Base-by-base conservation (phyloP, 2,329 filamentous ascomycete species). In the Mycosphaerella arachidis region DNA sequence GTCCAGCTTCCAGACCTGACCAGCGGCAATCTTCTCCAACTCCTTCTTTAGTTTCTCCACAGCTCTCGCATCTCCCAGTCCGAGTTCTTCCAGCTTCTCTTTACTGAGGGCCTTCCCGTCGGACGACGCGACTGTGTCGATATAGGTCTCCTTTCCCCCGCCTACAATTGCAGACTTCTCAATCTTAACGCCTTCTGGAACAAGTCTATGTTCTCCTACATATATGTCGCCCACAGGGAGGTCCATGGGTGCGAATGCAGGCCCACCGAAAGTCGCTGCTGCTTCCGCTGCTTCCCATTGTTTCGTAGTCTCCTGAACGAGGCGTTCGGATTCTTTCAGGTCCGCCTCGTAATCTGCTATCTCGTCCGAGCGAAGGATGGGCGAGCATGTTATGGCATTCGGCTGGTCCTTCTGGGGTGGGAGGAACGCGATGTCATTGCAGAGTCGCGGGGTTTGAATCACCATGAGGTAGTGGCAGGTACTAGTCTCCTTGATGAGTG, bases 401-500 rank as follows among this genome's bases (percentile, higher is more conserved):
- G 91, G 87, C 59, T 85, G 84, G 57, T 89, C 88, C 63, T 91
- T 87, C 67, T 89, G 86, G 0, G 91, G 90, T 0, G 92, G 92
- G 56, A 89, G 79, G 73, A 97, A 97, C 9, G 91, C 91, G 9
- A 91, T 85, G 67, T 97, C 92, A 71, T 88, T 85, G 77, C 92
- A 97, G 12, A 97, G 84, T 0, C 91, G 86, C 0, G 92, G 91
- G 0, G 92, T 96, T 72, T 96, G 89, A 63, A 97, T 85, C 33
- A 96, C 86, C 92, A 97, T 96, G 56, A 96, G 81, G 72, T 97
- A 97, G 12, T 91, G 86, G 76, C 92, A 97, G 10, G 91, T 96
- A 2, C 88, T 89, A 1, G 93, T 86, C 73, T 97, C 92, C 74
- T 96, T 96, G 76, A 97, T 95, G 86, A 91, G 92, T 48, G 88